A percentile compares a stretch with the other conserved stretches of the same genome.
Conservation (phyloP, 495 filamentous ascomycete genomes). For the Penicillium pulvis region DNA sequence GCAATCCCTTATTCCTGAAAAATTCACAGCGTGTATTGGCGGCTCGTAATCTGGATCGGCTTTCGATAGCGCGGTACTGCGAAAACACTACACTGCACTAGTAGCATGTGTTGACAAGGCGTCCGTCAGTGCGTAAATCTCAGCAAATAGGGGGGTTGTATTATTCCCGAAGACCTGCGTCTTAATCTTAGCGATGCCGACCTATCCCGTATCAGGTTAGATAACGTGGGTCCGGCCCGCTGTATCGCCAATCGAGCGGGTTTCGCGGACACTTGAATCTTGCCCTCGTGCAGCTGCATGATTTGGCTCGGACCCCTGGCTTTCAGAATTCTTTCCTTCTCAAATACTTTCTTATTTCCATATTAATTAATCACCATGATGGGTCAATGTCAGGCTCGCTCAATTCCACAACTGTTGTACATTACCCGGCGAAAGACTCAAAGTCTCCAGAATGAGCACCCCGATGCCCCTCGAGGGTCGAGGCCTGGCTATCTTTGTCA, state of each 20-base stretch:
- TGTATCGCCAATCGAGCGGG: neutral
- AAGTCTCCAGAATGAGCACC: neutral
- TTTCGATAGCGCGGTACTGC: neutral
- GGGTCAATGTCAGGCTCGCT: neutral
- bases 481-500: slow-evolving; percentile 3
- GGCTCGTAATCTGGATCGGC: neutral
- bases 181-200: too few relatives aligned
- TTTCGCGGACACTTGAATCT: neutral
- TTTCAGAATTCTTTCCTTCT: too few relatives aligned
- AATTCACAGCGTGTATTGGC: neutral
- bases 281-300: neutral
- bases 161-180: too few relatives aligned
- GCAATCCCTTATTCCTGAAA: too few relatives aligned
- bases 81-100: neutral
- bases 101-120: too few relatives aligned
- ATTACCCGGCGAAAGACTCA: too few relatives aligned
- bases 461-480: slow-evolving; percentile 4
- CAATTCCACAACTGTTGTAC: too few relatives aligned
- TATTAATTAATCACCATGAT: neutral
- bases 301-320: too few relatives aligned
- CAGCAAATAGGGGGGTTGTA: too few relatives aligned
- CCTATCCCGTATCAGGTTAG: neutral
- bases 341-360: too few relatives aligned
- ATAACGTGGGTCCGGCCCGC: too few relatives aligned
- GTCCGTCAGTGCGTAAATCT: too few relatives aligned